A percentile compares a stretch with the other conserved stretches of the same genome.
Conservation (phyloP, 805 yeast species). For the Candida pseudoglaebosa region DNA sequence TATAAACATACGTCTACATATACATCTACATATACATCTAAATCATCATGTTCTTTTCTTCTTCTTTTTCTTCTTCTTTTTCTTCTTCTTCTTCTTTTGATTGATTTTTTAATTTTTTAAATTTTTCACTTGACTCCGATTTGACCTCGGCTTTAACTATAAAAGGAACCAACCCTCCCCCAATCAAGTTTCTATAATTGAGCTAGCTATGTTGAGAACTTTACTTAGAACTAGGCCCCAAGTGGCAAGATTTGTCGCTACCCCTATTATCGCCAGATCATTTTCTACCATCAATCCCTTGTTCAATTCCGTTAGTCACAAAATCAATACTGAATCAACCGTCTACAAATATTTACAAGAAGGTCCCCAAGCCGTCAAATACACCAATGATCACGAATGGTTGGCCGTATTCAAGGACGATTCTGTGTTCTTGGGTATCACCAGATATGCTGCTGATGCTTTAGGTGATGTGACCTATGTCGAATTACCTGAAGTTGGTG, state of each 20-base stretch:
- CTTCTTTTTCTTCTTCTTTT: too few relatives aligned
- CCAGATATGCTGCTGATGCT: conserved; percentile 92
- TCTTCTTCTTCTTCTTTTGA: too few relatives aligned
- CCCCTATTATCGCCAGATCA: conserved; percentile 1
- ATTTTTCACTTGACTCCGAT: too few relatives aligned
- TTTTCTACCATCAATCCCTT: conserved; percentile 10
- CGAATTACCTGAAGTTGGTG: conserved; percentile 79
- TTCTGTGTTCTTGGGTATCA: conserved; percentile 82
- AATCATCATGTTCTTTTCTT: too few relatives aligned
- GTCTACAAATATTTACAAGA: conserved; percentile 35
- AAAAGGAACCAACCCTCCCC: too few relatives aligned
- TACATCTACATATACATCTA: too few relatives aligned
- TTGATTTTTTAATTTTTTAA: too few relatives aligned
- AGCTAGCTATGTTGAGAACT: conserved; percentile 2
- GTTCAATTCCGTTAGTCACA: conserved; percentile 30
- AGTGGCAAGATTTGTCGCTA: neutral
- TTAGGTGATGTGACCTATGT: conserved; percentile 95
- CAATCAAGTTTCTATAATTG: too few relatives aligned
- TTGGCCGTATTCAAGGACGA: conserved; percentile 80
- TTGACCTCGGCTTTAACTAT: too few relatives aligned
- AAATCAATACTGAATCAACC: conserved; percentile 34
- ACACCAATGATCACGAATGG: conserved; percentile 95
- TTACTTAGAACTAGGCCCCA: neutral
- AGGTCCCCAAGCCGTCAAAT: conserved; percentile 53
- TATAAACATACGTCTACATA: too few relatives aligned